phyloP scores from a whole-genome alignment of 495 filamentous ascomycete species.

The Aspergillus sclerotioniger region DNA sequence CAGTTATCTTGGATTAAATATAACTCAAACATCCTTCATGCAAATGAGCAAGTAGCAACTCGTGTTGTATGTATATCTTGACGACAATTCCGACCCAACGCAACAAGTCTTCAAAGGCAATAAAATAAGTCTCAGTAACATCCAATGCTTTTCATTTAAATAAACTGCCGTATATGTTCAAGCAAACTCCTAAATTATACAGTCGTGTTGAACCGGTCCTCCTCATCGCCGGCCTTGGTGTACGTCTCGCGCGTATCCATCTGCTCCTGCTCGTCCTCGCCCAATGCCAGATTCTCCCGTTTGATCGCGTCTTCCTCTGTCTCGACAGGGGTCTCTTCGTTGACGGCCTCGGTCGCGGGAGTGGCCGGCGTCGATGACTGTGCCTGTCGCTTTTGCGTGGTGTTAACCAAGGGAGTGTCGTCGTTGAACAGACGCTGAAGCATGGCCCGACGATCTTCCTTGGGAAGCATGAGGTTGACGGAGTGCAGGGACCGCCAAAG shows the following conservation, averaged over 20 bases:
- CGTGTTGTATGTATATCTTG: background rate
- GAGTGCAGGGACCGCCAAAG: constrained; percentile 86
- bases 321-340: constrained; percentile 15
- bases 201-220: constrained; percentile 44
- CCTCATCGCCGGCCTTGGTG: constrained; percentile 40
- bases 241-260: constrained; percentile 40
- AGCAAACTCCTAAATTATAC: constrained; percentile 24
- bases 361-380: constrained; percentile 20
- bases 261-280: constrained; percentile 39
- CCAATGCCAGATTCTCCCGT: constrained; percentile 36
- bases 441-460: constrained; percentile 93
- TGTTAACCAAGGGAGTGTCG: constrained; percentile 60
- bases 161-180: constrained; percentile 8
- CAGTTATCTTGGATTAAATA: no score
- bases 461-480: constrained; percentile 94
- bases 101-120: background rate
- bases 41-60: background rate
- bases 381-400: constrained; percentile 41
- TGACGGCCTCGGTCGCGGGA: constrained; percentile 21
- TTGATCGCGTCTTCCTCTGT: constrained; percentile 38
- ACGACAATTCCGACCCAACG: background rate
- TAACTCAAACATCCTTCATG: background rate
- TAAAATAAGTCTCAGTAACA: constrained; percentile 2
- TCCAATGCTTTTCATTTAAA: constrained; percentile 12
- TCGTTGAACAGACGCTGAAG: constrained; percentile 89